phyloP scores from a whole-genome alignment of 2,329 filamentous ascomycete genomes.

The Cladophialophora bantiana region DNA sequence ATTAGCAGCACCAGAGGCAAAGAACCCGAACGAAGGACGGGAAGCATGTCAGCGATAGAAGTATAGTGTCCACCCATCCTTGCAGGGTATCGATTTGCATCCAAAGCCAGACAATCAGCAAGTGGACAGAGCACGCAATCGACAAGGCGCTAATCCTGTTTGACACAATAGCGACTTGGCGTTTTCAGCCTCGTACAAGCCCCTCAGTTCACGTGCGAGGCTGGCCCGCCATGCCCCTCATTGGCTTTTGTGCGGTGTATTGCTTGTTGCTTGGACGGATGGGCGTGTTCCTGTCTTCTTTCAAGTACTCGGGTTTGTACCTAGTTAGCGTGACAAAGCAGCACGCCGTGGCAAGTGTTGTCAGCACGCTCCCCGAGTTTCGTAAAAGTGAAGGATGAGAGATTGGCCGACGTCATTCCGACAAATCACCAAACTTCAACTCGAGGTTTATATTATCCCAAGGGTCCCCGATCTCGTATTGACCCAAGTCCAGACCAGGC shows the following conservation, averaged over 20 bases:
- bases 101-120: constrained; percentile 26
- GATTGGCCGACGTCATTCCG: constrained; percentile 12
- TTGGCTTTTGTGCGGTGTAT: neutral
- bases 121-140: constrained; percentile 27
- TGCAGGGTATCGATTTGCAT: constrained; percentile 13
- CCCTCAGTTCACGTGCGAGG: constrained; percentile 17
- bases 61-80: constrained; percentile 11
- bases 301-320: neutral
- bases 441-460: neutral
- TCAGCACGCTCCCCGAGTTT: neutral
- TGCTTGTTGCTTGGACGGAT: neutral
- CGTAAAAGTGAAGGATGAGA: neutral
- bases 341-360: neutral
- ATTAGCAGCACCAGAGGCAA: neutral
- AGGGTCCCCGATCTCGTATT: neutral
- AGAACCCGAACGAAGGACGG: neutral
- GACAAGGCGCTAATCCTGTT: constrained; percentile 6
- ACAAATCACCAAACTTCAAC: constrained; percentile 4
- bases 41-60: constrained; percentile 19
- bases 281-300: neutral
- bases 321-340: neutral
- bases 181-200: constrained; percentile 13
- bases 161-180: constrained; percentile 15
- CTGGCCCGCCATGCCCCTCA: neutral
- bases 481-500: neutral